These are phyloP conservation scores for Cyberlindnera euphorbiiphila DNA, from an alignment of 805 yeast genomes.

Conservation along the genomic window DNA sequence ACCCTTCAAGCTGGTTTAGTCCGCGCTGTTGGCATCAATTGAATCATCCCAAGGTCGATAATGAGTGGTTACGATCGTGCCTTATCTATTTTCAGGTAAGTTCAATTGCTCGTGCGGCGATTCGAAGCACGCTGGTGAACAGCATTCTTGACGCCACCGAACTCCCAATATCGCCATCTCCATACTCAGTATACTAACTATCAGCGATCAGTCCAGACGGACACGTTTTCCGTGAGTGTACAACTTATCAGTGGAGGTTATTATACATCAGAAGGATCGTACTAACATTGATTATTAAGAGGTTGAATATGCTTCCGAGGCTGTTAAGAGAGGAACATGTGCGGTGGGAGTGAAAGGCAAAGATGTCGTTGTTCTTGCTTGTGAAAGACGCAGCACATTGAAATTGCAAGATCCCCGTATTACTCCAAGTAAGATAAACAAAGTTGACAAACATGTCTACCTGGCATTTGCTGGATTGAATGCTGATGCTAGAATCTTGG, in stretches of 20 bases:
- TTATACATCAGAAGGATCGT: background rate
- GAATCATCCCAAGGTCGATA: background rate
- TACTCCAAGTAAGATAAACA: conserved; percentile 91
- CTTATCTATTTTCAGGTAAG: conserved; percentile 90
- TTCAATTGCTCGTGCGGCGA: too few relatives aligned
- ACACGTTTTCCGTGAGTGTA: conserved; percentile 81
- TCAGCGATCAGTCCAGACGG: conserved; percentile 77
- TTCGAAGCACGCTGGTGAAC: too few relatives aligned
- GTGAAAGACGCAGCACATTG: conserved; percentile 93
- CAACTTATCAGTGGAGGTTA: background rate
- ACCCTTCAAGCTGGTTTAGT: too few relatives aligned
- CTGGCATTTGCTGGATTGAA: conserved; percentile 95
- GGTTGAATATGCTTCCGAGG: conserved; percentile 96
- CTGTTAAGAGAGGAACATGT: conserved; percentile 97
- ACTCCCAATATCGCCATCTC: too few relatives aligned
- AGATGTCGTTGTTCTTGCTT: conserved; percentile 86
- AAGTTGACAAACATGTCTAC: conserved; percentile 84
- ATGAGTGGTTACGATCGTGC: conserved; percentile 99
- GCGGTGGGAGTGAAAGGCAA: conserved; percentile 96
- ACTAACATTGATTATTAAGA: conserved; percentile 36
- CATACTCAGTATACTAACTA: background rate
- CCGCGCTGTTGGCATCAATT: background rate
- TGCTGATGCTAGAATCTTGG: conserved; percentile 95
- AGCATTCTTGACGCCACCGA: too few relatives aligned
- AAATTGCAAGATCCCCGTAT: conserved; percentile 95